Evolutionary conservation across 176 grass and related monocot species (phyloP).

Genomic region (Thalia dealbata): DNA sequence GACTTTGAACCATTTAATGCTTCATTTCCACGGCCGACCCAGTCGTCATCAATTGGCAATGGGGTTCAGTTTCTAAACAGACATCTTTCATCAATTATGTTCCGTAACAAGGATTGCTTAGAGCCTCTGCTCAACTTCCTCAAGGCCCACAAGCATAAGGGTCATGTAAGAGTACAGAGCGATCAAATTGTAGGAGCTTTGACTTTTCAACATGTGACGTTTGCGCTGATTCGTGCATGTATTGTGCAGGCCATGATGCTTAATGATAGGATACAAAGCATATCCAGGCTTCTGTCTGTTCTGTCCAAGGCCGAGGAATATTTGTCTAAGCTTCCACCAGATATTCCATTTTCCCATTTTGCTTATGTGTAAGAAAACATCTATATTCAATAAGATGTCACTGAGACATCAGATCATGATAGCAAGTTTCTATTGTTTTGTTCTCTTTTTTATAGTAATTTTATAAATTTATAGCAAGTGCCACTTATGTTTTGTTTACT

Average conservation of each 20-base stretch:
- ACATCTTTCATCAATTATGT: slow-evolving; percentile 91
- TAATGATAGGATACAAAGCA: slow-evolving; percentile 76
- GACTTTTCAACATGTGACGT: not conserved
- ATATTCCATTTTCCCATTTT: slow-evolving; percentile 65
- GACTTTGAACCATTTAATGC: slow-evolving; percentile 94
- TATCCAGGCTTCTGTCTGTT: slow-evolving; percentile 75
- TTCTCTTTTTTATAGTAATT: too few relatives aligned
- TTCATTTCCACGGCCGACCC: slow-evolving; percentile 55
- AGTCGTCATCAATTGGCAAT: slow-evolving; percentile 90
- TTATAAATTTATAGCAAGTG: not conserved
- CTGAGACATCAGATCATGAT: too few relatives aligned
- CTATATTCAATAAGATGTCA: too few relatives aligned
- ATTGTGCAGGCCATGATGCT: slow-evolving; percentile 75
- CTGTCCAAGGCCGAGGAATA: slow-evolving; percentile 79
- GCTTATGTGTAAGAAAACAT: slow-evolving; percentile 46
- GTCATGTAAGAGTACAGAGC: slow-evolving; percentile 45
- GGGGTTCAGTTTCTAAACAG: slow-evolving; percentile 92
- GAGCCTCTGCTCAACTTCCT: slow-evolving; percentile 90
- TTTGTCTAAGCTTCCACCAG: slow-evolving; percentile 57
- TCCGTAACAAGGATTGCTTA: slow-evolving; percentile 81
- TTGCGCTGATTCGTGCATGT: not conserved
- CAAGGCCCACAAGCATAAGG: slow-evolving; percentile 63
- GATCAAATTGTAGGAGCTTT: not conserved
- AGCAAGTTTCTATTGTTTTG: too few relatives aligned
- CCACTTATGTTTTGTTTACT: not conserved